Evolutionary conservation across 2,329 filamentous ascomycete genomes (phyloP), one percentile per base, ranked within the genome.

Genomic region (Neodidymelliopsis sp.): DNA sequence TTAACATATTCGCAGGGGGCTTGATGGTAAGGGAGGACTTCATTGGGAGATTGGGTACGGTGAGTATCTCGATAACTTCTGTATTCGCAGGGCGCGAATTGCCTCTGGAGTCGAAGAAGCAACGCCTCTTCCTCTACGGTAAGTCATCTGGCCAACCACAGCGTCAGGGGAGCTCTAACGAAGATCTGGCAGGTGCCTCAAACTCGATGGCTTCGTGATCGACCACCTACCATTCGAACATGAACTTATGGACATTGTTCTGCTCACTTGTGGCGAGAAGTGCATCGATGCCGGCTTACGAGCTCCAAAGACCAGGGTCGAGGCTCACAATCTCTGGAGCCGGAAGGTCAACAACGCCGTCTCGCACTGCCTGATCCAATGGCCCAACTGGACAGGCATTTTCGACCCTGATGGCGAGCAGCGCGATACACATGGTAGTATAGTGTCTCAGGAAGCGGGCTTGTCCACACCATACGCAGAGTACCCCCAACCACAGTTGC

Each of bases 61-160:
- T n/a, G 68, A 72, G 34, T 72, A 72, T 29, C 63, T 72, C 3
- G 69, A 72, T 43, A 37, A 53, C 28, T 55, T 62, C 20, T 65
- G 62, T 28, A 71, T 71, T 33, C 59, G 64, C 13, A 68, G 65
- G 35, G 66, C 64, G 11, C 66, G 69, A n/a, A 62, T 67, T 13
- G 53, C 63, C 1, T 57, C 63, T 27, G 54, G 54, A 4, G 18
- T 62, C 6, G 62, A 66, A 11, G 55, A 64, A 29, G 42, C 53
- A 6, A 56, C 36, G 15, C 58, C 60, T 6, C 51, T 70, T 7
- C 62, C 61, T 1, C 56, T 67, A 0, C 48, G 52, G 61, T 59
- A 49, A 43, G 54, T 50, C 9, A 4, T 9, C 10, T 20, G 6
- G 15, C 24, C 45, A 20, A 50, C 30, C 6, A 28, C 4, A 6